Evolutionary conservation across 805 yeast species (phyloP).

Genomic region (Saccharomycopsis malanga): DNA sequence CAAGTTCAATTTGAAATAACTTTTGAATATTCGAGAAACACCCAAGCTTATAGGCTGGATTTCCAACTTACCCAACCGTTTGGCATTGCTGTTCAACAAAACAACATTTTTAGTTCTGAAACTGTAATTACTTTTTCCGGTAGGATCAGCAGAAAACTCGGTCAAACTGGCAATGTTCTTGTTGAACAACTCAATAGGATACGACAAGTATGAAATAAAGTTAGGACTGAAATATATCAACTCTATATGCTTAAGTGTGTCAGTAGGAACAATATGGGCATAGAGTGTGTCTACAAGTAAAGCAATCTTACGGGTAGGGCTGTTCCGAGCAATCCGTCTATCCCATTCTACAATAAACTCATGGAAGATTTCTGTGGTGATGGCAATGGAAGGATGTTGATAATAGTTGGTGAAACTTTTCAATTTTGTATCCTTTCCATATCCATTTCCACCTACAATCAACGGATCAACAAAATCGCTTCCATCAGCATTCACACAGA

Average conservation of each 20-base stretch:
- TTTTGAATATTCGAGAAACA: constrained; percentile 29
- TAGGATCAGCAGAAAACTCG: neutral
- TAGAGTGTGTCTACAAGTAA: constrained; percentile 31
- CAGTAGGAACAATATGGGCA: constrained; percentile 32
- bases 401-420: constrained; percentile 10
- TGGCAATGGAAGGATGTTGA: constrained; percentile 19
- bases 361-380: constrained; percentile 25
- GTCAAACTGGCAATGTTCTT: constrained; percentile 19
- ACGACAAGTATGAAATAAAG: constrained; percentile 16
- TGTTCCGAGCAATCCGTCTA: constrained; percentile 6
- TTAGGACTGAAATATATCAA: constrained; percentile 28
- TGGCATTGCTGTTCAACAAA: constrained; percentile 15
- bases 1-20: constrained; percentile 23
- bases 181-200: constrained; percentile 17
- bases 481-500: constrained; percentile 29
- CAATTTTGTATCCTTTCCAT: neutral
- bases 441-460: constrained; percentile 23
- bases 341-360: constrained; percentile 23
- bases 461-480: constrained; percentile 26
- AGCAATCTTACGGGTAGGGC: constrained; percentile 24
- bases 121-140: constrained; percentile 1
- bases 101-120: constrained; percentile 13
- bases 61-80: constrained; percentile 20
- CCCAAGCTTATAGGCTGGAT: constrained; percentile 31
- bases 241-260: constrained; percentile 26